These are phyloP conservation scores for Sugiyamaella grinbergsii DNA, from an alignment of 1,139 yeast species.

Conservation along the genomic window DNA sequence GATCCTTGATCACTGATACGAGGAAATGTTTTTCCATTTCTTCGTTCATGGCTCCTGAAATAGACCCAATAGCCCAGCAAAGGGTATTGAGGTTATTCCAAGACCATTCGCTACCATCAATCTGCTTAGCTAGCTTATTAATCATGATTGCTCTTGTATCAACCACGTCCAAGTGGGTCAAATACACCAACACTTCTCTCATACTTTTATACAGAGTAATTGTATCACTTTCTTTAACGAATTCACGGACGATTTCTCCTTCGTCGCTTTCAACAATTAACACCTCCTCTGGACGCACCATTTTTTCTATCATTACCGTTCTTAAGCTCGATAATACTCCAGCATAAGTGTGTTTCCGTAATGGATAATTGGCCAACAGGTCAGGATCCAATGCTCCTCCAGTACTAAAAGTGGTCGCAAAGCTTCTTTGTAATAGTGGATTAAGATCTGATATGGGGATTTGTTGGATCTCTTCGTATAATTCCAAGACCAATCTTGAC, in stretches of 20 bases:
- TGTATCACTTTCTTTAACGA: constrained; percentile 95
- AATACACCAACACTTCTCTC: constrained; percentile 92
- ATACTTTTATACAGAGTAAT: constrained; percentile 91
- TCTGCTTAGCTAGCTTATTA: constrained; percentile 84
- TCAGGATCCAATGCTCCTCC: constrained; percentile 91
- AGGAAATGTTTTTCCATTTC: constrained; percentile 94
- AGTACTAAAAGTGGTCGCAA: constrained; percentile 32
- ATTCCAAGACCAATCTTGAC: constrained; percentile 76
- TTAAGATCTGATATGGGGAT: constrained; percentile 70
- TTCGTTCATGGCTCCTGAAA: constrained; percentile 98
- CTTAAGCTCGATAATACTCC: constrained; percentile 78
- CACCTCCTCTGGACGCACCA: constrained; percentile 99
- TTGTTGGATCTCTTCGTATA: constrained; percentile 83
- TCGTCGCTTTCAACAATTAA: constrained; percentile 96
- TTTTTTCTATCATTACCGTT: constrained; percentile 88
- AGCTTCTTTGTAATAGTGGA: constrained; percentile 73
- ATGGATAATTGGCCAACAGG: constrained; percentile 68
- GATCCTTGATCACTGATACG: constrained; percentile 88
- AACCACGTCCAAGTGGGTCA: constrained; percentile 91
- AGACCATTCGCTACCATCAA: constrained; percentile 98
- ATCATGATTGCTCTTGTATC: constrained; percentile 95
- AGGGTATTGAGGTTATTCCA: constrained; percentile 97
- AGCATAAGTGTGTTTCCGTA: constrained; percentile 82
- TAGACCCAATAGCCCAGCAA: constrained; percentile 99
- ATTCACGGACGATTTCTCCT: constrained; percentile 97